phyloP scores from a whole-genome alignment of 202 grass and related monocot species.

The Panicum hallii region DNA sequence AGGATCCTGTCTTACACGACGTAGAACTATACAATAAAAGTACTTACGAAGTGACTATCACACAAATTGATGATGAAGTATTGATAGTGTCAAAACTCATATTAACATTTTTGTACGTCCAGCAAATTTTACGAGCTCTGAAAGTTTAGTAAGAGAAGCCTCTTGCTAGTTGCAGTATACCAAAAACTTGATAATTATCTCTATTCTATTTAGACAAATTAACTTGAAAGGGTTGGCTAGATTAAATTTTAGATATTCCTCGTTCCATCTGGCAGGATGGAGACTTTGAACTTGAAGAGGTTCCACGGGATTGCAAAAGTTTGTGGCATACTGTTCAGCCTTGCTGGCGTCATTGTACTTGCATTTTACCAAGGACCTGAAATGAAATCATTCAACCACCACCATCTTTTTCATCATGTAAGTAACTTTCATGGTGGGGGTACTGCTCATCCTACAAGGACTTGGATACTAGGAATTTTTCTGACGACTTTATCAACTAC shows the following conservation, averaged over 20 bases:
- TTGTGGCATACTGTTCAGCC: constrained; percentile 45
- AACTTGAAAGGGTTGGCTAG: not conserved
- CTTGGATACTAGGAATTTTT: constrained; percentile 56
- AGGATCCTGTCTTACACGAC: not conserved
- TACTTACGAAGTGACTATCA: not conserved
- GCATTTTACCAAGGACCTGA: constrained; percentile 64
- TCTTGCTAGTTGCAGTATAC: not conserved
- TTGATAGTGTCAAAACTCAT: too few species aligned
- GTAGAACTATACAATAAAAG: not conserved
- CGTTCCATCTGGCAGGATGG: constrained; percentile 50
- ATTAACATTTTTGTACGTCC: not conserved
- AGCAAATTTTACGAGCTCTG: not conserved
- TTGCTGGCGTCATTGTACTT: constrained; percentile 49
- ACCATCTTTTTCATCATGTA: constrained; percentile 34
- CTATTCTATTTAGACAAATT: not conserved
- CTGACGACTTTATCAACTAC: constrained; percentile 46
- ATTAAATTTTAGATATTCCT: not conserved
- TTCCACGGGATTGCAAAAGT: constrained; percentile 57
- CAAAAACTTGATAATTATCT: not conserved
- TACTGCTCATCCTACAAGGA: constrained; percentile 21
- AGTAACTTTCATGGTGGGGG: not conserved
- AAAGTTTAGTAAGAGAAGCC: not conserved
- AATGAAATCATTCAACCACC: constrained; percentile 65
- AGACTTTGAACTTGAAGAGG: constrained; percentile 49
- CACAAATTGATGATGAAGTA: not conserved